Percentiles rank a stretch among this genome's conserved stretches.
Conservation (phyloP, 1,284 basidiomycete species). For the Sporisorium scitamineum region DNA sequence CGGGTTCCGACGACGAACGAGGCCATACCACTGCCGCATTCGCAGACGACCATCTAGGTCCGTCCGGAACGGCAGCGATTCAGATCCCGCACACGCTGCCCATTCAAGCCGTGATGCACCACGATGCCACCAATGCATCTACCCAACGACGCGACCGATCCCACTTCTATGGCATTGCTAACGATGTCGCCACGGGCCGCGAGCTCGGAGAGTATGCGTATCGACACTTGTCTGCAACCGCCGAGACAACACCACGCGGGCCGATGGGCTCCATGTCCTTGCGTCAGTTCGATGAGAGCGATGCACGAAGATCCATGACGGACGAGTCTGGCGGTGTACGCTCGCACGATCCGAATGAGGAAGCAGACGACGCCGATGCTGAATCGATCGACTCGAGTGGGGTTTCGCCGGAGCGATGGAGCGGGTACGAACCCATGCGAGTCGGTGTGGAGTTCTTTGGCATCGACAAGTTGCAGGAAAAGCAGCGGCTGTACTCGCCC, state of each 20-base stretch:
- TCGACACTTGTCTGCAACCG: constrained; percentile 5
- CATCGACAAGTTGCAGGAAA: constrained; percentile 80
- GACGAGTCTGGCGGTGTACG: constrained; percentile 14
- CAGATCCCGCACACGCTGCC: constrained; percentile 46
- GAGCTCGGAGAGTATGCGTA: constrained; percentile 52
- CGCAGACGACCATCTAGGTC: constrained; percentile 31
- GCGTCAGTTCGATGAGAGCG: constrained; percentile 22
- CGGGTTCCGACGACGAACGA: constrained; percentile 15
- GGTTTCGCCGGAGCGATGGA: constrained; percentile 48
- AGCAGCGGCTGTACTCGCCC: constrained; percentile 75
- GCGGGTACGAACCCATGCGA: constrained; percentile 64
- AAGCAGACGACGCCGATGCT: constrained; percentile 27
- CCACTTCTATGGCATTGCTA: constrained; percentile 56
- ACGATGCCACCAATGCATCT: constrained; percentile 8
- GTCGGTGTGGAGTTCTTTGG: constrained; percentile 91
- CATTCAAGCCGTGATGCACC: constrained; percentile 24
- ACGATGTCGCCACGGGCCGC: constrained; percentile 51
- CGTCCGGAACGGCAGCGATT: constrained; percentile 35
- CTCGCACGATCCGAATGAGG: constrained; percentile 30
- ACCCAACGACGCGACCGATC: constrained; percentile 26
- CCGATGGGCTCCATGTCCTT: not conserved
- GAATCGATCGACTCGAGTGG: constrained; percentile 25
- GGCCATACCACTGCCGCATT: constrained; percentile 4
- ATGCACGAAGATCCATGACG: constrained; percentile 9
- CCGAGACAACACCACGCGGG: not conserved